phyloP scores from a whole-genome alignment of 768 basidiomycete species.

The Cystofilobasidium bisporidii region DNA sequence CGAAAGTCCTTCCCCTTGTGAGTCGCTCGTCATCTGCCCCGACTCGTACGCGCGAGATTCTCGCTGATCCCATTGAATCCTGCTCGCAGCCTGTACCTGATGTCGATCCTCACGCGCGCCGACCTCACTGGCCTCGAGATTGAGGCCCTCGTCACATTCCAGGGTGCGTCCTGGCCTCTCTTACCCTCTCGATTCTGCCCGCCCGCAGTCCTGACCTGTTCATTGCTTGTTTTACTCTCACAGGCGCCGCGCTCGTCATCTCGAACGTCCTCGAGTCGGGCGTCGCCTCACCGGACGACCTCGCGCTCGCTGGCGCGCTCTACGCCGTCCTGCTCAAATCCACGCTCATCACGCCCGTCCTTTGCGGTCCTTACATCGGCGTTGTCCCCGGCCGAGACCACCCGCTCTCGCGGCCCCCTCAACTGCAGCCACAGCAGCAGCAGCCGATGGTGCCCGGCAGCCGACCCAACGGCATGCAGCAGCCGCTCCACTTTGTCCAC shows the following conservation, averaged over 20 bases:
- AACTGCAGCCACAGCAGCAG: neutral
- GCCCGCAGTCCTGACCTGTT: too few relatives aligned
- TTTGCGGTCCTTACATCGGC: constrained; percentile 3
- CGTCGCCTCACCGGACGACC: constrained; percentile 1
- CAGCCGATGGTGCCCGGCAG: neutral
- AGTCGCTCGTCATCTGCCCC: neutral
- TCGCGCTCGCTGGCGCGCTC: neutral
- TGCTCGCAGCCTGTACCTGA: constrained; percentile 20
- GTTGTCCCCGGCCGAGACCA: constrained; percentile 6
- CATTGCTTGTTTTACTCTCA: neutral
- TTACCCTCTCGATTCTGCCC: too few relatives aligned
- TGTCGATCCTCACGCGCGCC: constrained; percentile 24
- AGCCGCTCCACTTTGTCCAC: neutral
- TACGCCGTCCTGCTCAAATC: constrained; percentile 6
- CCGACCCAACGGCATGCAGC: neutral
- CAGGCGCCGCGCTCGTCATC: constrained; percentile 21
- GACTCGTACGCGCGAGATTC: neutral
- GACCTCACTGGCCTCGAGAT: constrained; percentile 20
- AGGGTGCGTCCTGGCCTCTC: neutral
- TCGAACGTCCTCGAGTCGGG: constrained; percentile 24
- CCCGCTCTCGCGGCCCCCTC: neutral
- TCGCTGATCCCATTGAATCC: too few relatives aligned
- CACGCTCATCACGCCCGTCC: constrained; percentile 7
- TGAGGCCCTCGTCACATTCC: constrained; percentile 19
- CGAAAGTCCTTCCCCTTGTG: constrained; percentile 25